Base-by-base conservation (phyloP, 208 protist genomes). In the Leptomonas pyrrhocoris region DNA sequence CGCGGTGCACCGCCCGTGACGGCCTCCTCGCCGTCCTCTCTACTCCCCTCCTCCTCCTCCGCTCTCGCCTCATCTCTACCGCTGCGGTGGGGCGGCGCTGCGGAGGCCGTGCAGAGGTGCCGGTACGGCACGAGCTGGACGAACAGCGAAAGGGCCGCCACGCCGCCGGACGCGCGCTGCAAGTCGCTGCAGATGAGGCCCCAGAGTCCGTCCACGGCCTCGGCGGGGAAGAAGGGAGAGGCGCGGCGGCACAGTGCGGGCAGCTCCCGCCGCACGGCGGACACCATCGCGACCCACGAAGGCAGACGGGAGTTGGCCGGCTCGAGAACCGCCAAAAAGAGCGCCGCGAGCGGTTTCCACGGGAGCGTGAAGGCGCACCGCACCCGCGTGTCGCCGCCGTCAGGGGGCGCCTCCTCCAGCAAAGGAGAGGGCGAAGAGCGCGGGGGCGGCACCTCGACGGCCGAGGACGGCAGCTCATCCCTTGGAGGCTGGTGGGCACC, bases 191-290 rank as follows among this genome's bases (percentile, higher is more conserved):
- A 85, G 28, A 79, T 70, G 9, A 84, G 77, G 27, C 78, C 74
- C 87, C 87, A 93, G 38, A 89, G 64, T 16, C 80, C 84, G 9
- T 38, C 61, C 54, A 83, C 77, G 1, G 87, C 84, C 38, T 83
- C 77, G 4, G 30, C 25, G 45, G 43, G 61, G 68, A 93, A 89
- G 68, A 79, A 81, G 23, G 68, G 53, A 3, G 79, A 65, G n/a
- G 83, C 73, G 11, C 51, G 65, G 21, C 63, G 49, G 63, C 78
- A 74, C 76, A 92, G n/a, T 48, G 18, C 28, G 3, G 51, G 71
- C 74, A 65, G 48, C 57, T 38, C 36, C 0, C 56, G 45, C 55
- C 72, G 66, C 2, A 67, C 74, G 18, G 60, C 55, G 13, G 28
- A 7, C 28, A 75, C 25, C 43, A 65, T 31, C n/a, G 61, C 46